Conservation (phyloP, 1,284 basidiomycete genomes). For the Trichosporon coremiiforme region DNA sequence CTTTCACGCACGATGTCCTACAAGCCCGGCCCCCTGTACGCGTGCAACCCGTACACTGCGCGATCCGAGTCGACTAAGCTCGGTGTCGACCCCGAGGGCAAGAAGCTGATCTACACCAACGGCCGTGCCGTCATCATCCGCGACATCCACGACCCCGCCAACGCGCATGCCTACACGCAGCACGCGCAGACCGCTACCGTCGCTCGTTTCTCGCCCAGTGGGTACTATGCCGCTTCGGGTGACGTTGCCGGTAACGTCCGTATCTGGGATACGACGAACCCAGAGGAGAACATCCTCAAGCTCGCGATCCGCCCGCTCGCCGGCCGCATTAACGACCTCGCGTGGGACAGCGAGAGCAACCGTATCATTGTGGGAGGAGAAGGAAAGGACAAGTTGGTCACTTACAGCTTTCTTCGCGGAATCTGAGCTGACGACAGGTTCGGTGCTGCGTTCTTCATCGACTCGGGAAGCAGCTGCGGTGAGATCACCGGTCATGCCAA, state of each 20-base stretch:
- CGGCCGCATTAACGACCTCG: slow-evolving; percentile 86
- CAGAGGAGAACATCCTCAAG: slow-evolving; percentile 76
- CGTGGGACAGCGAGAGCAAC: slow-evolving; percentile 96
- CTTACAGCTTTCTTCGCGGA: too few species aligned
- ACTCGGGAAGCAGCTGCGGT: slow-evolving; percentile 85
- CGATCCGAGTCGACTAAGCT: slow-evolving; percentile 70
- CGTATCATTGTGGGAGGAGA: slow-evolving; percentile 96
- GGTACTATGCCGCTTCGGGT: slow-evolving; percentile 91
- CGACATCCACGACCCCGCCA: slow-evolving; percentile 61
- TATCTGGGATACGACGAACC: slow-evolving; percentile 90
- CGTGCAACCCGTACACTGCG: slow-evolving; percentile 73
- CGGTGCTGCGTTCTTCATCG: slow-evolving; percentile 83
- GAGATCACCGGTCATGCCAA: slow-evolving; percentile 93
- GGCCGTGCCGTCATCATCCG: slow-evolving; percentile 78
- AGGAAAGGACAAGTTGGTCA: slow-evolving; percentile 74
- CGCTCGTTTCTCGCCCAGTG: slow-evolving; percentile 88
- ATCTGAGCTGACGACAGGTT: slow-evolving; percentile 61
- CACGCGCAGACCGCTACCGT: slow-evolving; percentile 85
- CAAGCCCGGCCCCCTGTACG: slow-evolving; percentile 60
- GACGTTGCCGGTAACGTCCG: slow-evolving; percentile 79
- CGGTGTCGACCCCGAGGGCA: slow-evolving; percentile 68
- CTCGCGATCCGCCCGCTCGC: slow-evolving; percentile 79
- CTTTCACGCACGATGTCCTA: slow-evolving; percentile 21
- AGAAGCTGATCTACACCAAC: slow-evolving; percentile 83
- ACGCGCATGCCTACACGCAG: slow-evolving; percentile 58